Percentiles rank a stretch among this genome's conserved stretches.
phyloP scores from a whole-genome alignment of 192 early-diverging fungal genomes.

The Dimargaris cristalligena region DNA sequence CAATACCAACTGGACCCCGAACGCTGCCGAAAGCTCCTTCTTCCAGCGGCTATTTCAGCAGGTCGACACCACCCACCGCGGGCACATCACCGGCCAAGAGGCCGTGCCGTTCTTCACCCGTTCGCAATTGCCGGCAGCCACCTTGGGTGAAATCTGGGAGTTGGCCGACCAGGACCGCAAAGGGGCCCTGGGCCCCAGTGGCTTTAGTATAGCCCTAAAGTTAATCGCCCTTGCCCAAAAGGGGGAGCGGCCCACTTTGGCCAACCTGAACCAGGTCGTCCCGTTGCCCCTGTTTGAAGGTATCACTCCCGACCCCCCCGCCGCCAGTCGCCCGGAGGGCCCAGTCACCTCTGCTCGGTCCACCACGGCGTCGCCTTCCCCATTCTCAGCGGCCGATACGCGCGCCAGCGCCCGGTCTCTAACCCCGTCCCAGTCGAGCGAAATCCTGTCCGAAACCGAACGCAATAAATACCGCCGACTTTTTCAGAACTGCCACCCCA shows the following conservation, averaged over 20 bases:
- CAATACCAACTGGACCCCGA: slow-evolving; percentile 38
- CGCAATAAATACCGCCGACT: slow-evolving; percentile 40
- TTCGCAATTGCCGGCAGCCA: slow-evolving; percentile 40
- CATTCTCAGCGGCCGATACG: not conserved
- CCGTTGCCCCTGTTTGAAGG: slow-evolving; percentile 44
- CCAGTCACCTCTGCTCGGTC: too few relatives aligned
- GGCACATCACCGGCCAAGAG: slow-evolving; percentile 44
- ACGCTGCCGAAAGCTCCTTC: slow-evolving; percentile 37
- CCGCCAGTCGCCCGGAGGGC: not conserved
- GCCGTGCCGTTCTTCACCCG: slow-evolving; percentile 60
- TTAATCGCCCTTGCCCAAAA: slow-evolving; percentile 75
- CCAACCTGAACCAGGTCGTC: slow-evolving; percentile 24
- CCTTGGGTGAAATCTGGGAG: slow-evolving; percentile 72
- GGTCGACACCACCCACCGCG: slow-evolving; percentile 41
- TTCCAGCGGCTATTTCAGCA: slow-evolving; percentile 42
- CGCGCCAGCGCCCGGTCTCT: too few relatives aligned
- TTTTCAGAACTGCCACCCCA: slow-evolving; percentile 37
- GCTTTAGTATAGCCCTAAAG: slow-evolving; percentile 71
- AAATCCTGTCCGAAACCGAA: slow-evolving; percentile 24
- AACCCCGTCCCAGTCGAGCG: not conserved
- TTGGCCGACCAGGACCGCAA: slow-evolving; percentile 58
- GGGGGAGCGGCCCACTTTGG: slow-evolving; percentile 36
- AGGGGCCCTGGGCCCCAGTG: slow-evolving; percentile 50
- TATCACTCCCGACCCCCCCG: slow-evolving; percentile 17
- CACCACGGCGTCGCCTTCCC: not conserved